Percentiles rank a stretch among this genome's conserved stretches.
Conservation (phyloP, 768 basidiomycete species). For the Tylopilus sp. region DNA sequence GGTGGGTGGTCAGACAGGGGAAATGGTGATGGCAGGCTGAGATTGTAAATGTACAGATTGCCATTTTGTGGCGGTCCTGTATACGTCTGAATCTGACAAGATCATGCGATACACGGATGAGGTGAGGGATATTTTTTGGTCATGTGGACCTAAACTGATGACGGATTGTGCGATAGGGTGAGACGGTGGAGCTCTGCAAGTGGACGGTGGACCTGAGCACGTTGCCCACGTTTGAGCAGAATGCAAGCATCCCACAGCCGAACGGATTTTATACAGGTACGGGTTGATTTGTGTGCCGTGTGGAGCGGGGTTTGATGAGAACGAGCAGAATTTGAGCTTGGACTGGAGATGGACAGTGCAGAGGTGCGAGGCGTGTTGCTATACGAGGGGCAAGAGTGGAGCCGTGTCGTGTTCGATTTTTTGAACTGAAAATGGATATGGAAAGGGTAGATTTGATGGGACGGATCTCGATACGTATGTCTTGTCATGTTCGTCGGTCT, state of each 20-base stretch:
- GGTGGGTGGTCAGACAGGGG: slow-evolving; percentile 32
- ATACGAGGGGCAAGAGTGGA: slow-evolving; percentile 77
- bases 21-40: neutral
- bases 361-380: slow-evolving; percentile 81
- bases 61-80: slow-evolving; percentile 77
- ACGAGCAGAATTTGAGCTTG: slow-evolving; percentile 73
- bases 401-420: slow-evolving; percentile 64
- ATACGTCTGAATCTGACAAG: slow-evolving; percentile 70
- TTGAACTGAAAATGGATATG: slow-evolving; percentile 20
- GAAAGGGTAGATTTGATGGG: slow-evolving; percentile 1
- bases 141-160: slow-evolving; percentile 22
- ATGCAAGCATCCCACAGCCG: slow-evolving; percentile 51
- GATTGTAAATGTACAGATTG: slow-evolving; percentile 48
- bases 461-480: neutral
- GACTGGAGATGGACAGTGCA: slow-evolving; percentile 79
- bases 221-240: slow-evolving; percentile 74
- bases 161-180: slow-evolving; percentile 44
- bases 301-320: neutral
- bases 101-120: slow-evolving; percentile 85
- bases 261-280: slow-evolving; percentile 79
- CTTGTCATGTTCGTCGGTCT: slow-evolving; percentile 1
- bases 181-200: slow-evolving; percentile 70
- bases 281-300: slow-evolving; percentile 11
- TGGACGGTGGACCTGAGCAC: slow-evolving; percentile 85
- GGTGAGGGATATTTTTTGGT: slow-evolving; percentile 26